A percentile compares a stretch with the other conserved stretches of the same genome.
These are phyloP conservation scores for Russula ochroleuca DNA, from an alignment of 768 basidiomycete genomes.

Conservation along the genomic window DNA sequence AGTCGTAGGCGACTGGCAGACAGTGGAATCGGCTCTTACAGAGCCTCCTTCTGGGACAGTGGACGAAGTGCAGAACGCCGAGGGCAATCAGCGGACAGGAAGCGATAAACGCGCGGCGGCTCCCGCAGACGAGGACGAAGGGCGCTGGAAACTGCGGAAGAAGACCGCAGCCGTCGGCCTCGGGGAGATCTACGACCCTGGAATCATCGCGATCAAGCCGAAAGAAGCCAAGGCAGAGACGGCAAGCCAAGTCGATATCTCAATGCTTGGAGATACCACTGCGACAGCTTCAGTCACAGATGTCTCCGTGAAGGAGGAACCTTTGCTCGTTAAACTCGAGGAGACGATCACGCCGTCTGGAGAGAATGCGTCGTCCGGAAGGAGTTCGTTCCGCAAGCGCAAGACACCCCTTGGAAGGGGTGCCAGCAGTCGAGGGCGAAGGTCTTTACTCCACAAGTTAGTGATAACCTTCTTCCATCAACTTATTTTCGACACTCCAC, in stretches of 20 bases:
- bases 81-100: constrained; percentile 10
- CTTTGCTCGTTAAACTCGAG: constrained; percentile 18
- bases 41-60: constrained; percentile 28
- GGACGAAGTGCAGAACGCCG: constrained; percentile 29
- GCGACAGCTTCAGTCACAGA: constrained; percentile 1
- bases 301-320: constrained; percentile 13
- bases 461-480: too few species aligned
- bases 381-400: constrained; percentile 26
- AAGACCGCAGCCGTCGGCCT: constrained; percentile 56
- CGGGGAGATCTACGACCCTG: constrained; percentile 81
- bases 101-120: constrained; percentile 32
- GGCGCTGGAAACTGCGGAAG: constrained; percentile 63
- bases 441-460: background rate
- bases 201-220: constrained; percentile 57
- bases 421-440: constrained; percentile 19
- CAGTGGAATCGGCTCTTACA: constrained; percentile 41
- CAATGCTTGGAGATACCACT: background rate
- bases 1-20: constrained; percentile 72
- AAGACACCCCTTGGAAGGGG: constrained; percentile 22
- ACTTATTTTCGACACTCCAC: too few species aligned
- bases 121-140: constrained; percentile 45
- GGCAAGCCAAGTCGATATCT: background rate
- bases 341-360: background rate
- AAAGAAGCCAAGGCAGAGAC: constrained; percentile 51
- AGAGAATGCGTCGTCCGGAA: constrained; percentile 1